Evolutionary conservation across 1,139 yeast genomes (phyloP), one percentile per base, ranked within the genome.

Genomic region (Protomyces arabidopsidicola): DNA sequence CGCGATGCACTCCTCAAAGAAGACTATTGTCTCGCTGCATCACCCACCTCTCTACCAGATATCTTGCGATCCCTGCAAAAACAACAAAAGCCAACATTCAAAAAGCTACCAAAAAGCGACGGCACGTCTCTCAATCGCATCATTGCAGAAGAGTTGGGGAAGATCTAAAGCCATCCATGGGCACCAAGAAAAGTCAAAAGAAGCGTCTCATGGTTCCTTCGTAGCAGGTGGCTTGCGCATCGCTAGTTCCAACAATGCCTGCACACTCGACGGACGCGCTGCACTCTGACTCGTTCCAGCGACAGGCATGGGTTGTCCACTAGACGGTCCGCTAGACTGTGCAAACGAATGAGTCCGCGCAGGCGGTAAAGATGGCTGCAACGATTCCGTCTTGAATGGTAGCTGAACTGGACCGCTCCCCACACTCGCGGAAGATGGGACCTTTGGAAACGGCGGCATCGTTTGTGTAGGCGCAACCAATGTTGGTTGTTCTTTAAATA

Each of bases 1-100:
- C 95, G 97, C 0, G 69, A 75, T 9, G 84, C 82, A 66, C 81
- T 89, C 66, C 78, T 75, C 22, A 66, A 70, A 3, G 66, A 72
- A 38, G 76, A 77, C 0, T 75, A 78, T 64, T 70, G 82, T 24
- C 35, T 65, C 22, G 55, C 60, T 16, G 65, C 61, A 31, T 64
- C 58, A 20, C 68, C 68, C 20, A n/a, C 48, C 2, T n/a, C 48
- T 10, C 48, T 42, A 10, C 18, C 20, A 16, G 24, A 10, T 10
- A 12, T 18, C 4, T 10, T 42, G 2, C 12, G 16, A 18, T 18
- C 20, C 20, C 22, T 42, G 12, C 12, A 18, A n/a, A 9, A 42
- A 6, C 16, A n/a, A 12, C 16, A 20, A 20, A 18, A 39, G 36
- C 12, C 10, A 20, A 22, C 52, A 42, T 18, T 42, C 24, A 18